phyloP scores from a whole-genome alignment of 2,329 filamentous ascomycete genomes.

The Microdochium trichocladiopsis region DNA sequence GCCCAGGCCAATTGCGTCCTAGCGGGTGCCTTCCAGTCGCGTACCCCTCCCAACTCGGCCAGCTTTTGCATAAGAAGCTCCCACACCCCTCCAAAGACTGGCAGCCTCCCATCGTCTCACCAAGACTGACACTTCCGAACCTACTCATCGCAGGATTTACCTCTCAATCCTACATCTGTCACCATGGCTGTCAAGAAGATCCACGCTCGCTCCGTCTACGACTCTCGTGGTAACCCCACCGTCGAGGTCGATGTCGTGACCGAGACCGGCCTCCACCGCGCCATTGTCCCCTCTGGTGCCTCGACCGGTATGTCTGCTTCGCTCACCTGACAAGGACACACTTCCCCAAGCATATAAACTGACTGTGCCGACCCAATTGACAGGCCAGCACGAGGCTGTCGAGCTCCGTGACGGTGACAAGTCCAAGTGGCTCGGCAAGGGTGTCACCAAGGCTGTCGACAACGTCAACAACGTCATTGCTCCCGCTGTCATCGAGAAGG shows the following conservation, averaged over 20 bases:
- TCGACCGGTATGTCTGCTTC: slow-evolving; percentile 67
- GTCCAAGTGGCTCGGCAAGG: slow-evolving; percentile 79
- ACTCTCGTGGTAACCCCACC: slow-evolving; percentile 97
- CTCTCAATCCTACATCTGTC: slow-evolving; percentile 9
- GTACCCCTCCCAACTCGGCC: not conserved
- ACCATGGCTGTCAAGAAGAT: slow-evolving; percentile 89
- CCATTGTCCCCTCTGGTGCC: slow-evolving; percentile 94
- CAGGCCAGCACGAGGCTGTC: slow-evolving; percentile 83
- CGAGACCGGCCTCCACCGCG: slow-evolving; percentile 92
- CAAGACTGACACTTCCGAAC: not conserved
- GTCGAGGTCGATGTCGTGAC: slow-evolving; percentile 97
- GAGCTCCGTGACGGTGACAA: slow-evolving; percentile 90
- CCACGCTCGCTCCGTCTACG: slow-evolving; percentile 92
- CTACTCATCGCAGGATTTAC: not conserved
- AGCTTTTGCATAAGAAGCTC: slow-evolving; percentile 1
- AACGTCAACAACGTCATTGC: slow-evolving; percentile 81
- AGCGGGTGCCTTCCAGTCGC: not conserved
- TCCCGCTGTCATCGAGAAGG: slow-evolving; percentile 75
- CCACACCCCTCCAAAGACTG: not conserved
- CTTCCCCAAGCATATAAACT: slow-evolving; percentile 9
- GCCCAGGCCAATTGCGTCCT: not conserved
- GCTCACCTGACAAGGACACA: slow-evolving; percentile 6
- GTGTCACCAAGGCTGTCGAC: slow-evolving; percentile 76
- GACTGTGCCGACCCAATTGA: slow-evolving; percentile 9
- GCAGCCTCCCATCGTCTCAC: not conserved